Percentiles rank a stretch among this genome's conserved stretches.
phyloP scores from a whole-genome alignment of 176 grass and related monocot species.

The Ananas comosus region DNA sequence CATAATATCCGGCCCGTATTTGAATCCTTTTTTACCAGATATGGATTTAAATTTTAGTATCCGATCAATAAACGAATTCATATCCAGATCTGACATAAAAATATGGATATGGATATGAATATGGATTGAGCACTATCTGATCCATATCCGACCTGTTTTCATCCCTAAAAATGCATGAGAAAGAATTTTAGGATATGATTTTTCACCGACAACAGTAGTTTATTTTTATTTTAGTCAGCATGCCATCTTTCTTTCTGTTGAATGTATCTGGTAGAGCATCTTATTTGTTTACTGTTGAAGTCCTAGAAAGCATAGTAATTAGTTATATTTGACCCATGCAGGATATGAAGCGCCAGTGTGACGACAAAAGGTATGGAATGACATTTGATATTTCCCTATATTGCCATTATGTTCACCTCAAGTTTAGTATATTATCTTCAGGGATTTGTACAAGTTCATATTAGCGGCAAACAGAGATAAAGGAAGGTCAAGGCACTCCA shows the following conservation, averaged over 20 bases:
- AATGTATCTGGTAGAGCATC: neutral
- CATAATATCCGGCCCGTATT: too few relatives aligned
- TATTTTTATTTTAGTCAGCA: too few relatives aligned
- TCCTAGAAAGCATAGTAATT: slow-evolving; percentile 3
- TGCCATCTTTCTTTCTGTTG: neutral
- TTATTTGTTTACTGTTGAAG: neutral
- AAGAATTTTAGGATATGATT: too few relatives aligned
- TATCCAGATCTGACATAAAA: too few relatives aligned
- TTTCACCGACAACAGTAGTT: too few relatives aligned
- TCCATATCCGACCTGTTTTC: too few relatives aligned
- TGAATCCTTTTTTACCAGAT: too few relatives aligned
- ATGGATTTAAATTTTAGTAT: too few relatives aligned
- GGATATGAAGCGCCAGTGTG: slow-evolving; percentile 97
- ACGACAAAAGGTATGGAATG: slow-evolving; percentile 72
- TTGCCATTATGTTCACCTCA: slow-evolving; percentile 7
- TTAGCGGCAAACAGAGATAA: slow-evolving; percentile 59
- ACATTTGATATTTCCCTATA: neutral
- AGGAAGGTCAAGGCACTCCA: slow-evolving; percentile 51
- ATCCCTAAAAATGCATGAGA: neutral
- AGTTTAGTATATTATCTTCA: slow-evolving; percentile 32
- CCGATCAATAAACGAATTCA: too few relatives aligned
- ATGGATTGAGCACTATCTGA: too few relatives aligned
- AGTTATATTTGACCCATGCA: slow-evolving; percentile 32
- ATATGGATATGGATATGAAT: too few relatives aligned
- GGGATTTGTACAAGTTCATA: slow-evolving; percentile 82